Base-by-base conservation (phyloP, 2,329 filamentous ascomycete species). In the Epichloe uncinata region DNA sequence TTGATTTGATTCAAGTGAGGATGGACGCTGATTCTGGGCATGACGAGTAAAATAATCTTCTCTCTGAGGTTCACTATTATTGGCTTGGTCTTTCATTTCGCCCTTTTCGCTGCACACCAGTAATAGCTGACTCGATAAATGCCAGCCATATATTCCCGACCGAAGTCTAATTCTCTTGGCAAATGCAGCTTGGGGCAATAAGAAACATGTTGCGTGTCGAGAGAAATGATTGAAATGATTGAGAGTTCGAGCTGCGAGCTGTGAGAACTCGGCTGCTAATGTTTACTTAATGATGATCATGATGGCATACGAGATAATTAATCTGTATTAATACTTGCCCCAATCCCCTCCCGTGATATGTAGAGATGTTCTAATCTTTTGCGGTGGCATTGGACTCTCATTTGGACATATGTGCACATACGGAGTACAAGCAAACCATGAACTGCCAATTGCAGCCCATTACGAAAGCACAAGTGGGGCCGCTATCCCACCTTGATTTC, bases 11-110 rank as follows among this genome's bases (percentile, higher is more conserved):
- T 62, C 58, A 35, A 36, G 40, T 51, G 49, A 56, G 54, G 67
- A 68, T 56, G 56, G 52, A 55, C 61, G 56, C 51, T 54, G 55
- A 60, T 60, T 58, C 55, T 53, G 59, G 65, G 65, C 57, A 65
- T 74, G 73, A 70, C 69, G 73, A 75, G 63, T 59, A 58, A 55
- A 59, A 52, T 74, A 75, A 75, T 75, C 73, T 75, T 75, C 73
- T 75, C 73, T 75, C 73, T 75, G 73, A 75, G 49, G 47, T 47
- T 50, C 20, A 35, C 37, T 37, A 46, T 45, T 22, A 15, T 26
- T 26, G 20, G 22, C 36, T 40, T 33, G 13, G 3, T n/a, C 37
- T 26, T 9, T 40, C 34, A 34, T 26, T 13, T 47, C 6, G 30
- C 20, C 3, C 34, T 20, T 4, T 18, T 16, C 5, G 42, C 34